Conservation (phyloP, 495 filamentous ascomycete genomes). For the Lineolata rhizophorae region DNA sequence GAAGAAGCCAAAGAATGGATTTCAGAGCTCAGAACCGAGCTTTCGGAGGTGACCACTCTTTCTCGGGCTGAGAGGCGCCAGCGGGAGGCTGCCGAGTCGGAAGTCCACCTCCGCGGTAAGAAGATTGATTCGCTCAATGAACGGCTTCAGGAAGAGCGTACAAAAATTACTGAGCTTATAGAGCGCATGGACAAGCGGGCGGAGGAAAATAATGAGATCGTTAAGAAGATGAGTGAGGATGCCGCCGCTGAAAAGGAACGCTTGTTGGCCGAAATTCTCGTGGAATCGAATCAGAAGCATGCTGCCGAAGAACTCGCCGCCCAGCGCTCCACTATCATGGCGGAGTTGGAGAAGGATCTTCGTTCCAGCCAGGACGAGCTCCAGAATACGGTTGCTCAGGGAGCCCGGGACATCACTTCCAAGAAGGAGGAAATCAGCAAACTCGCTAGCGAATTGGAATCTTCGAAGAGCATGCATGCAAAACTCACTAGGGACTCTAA, state of each 20-base stretch:
- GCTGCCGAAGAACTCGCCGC: neutral
- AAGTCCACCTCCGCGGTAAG: slow-evolving; percentile 6
- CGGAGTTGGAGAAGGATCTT: neutral
- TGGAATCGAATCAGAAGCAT: neutral
- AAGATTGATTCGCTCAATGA: too few species aligned
- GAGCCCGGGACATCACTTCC: too few species aligned
- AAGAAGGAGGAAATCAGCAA: too few species aligned
- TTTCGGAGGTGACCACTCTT: slow-evolving; percentile 7
- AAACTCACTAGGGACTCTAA: too few species aligned
- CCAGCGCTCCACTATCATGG: neutral
- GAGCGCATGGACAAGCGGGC: too few species aligned
- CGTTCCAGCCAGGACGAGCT: too few species aligned
- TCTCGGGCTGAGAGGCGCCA: slow-evolving; percentile 12
- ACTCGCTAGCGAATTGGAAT: too few species aligned
- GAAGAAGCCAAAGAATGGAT: slow-evolving; percentile 8
- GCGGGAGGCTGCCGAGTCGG: slow-evolving; percentile 14
- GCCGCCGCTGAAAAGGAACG: neutral
- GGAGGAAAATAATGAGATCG: neutral
- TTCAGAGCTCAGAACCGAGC: slow-evolving; percentile 3
- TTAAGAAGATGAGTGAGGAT: neutral
- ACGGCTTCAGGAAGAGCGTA: neutral
- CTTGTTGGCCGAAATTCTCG: neutral
- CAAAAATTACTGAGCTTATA: neutral
- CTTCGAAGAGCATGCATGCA: too few species aligned
- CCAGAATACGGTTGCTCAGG: too few species aligned